Evolutionary conservation across 164 flowering plant genomes (phyloP).

Genomic region (Dillenia suffruticosa): DNA sequence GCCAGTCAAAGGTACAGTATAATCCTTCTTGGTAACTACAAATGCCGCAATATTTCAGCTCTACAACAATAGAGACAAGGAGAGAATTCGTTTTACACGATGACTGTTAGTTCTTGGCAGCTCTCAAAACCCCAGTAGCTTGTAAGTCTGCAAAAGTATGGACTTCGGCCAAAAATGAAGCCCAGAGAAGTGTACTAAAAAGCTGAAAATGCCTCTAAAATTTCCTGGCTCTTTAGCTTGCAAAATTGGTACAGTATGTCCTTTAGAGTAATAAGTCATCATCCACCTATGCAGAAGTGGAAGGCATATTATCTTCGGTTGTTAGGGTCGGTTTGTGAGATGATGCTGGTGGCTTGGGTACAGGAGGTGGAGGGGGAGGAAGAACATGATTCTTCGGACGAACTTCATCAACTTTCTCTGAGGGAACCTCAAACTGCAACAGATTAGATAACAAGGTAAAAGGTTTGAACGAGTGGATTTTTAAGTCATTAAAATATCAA

Average conservation of each 20-base stretch:
- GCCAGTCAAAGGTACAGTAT: too few species aligned
- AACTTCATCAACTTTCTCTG: conserved; percentile 42
- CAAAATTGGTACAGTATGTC: background rate
- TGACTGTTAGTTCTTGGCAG: too few species aligned
- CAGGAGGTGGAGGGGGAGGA: too few species aligned
- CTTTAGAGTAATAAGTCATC: background rate
- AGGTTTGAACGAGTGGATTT: background rate
- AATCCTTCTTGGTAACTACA: too few species aligned
- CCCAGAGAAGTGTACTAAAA: background rate
- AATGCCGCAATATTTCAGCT: too few species aligned
- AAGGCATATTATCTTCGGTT: conserved; percentile 41
- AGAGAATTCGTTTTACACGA: too few species aligned
- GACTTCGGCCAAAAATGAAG: background rate
- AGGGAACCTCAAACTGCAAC: conserved; percentile 52
- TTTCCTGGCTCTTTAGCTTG: background rate
- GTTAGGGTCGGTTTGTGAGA: conserved; percentile 9
- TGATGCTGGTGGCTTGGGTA: conserved; percentile 30
- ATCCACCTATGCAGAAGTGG: conserved; percentile 44
- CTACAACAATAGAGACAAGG: too few species aligned
- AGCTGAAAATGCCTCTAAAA: background rate
- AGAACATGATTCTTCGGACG: conserved; percentile 44
- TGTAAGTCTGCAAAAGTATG: too few species aligned
- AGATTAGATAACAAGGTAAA: background rate
- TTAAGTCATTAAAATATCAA: too few species aligned
- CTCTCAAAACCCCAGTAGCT: too few species aligned